Evolutionary conservation across 495 filamentous ascomycete genomes (phyloP), one percentile per base, ranked within the genome.

Genomic region (Talaromyces stipitatus): DNA sequence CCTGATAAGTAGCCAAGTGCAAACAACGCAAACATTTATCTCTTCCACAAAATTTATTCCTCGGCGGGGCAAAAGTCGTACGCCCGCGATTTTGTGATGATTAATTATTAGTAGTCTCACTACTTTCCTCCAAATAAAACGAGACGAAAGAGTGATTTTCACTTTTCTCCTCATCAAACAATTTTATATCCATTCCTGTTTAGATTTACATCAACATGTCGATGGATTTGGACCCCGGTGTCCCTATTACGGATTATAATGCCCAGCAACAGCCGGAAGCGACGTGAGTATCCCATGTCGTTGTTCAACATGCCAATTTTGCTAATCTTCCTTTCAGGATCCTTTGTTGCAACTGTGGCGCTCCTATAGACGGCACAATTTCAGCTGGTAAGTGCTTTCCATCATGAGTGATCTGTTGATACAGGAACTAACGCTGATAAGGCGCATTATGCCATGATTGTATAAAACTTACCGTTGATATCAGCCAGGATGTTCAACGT

Each of bases 331-430:
- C 54, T 54, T 58, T 6, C 50, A 95, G 87, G 8, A 95, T 96
- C 64, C 87, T 97, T 26, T 97, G 92, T 71, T 95, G 87, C 74
- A 92, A 96, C 77, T 97, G 92, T 70, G 92, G 91, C 60, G 86
- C 86, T 56, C 84, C 90, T n/a, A 95, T 97, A 57, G 89, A 94
- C 68, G 92, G 92, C 65, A 94, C 88, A n/a, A 77, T 81, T 11
- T 80, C 90, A 9, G 86, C 90, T 54, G 91, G 90, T 47, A 30
- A 11, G 54, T 55, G 10, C 24, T 41, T 12, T 30, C 48, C 2
- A 4, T 45, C 16, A 4, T 51, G 24, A 28, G 22, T 20, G 5
- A 3, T 28, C 20, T 28, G 14, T 26, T 45, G 33, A 45, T 26
- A 27, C 28, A 30, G 33, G 18, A 24, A 14, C 24, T 55, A 14